phyloP scores from a whole-genome alignment of 306 rosid genomes.

The Parietaria judaica region DNA sequence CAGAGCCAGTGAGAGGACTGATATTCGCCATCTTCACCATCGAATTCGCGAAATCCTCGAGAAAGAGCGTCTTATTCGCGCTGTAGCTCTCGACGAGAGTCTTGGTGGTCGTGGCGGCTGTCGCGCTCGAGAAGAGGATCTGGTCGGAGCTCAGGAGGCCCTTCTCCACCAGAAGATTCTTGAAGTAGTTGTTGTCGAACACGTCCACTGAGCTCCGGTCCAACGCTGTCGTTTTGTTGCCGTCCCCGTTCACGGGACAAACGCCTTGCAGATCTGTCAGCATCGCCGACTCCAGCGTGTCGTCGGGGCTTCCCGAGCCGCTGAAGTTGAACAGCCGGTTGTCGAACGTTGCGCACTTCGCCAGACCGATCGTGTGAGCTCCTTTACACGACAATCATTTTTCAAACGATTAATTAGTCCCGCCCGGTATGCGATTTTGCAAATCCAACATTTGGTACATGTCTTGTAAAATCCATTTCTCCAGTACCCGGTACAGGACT shows the following conservation, averaged over 20 bases:
- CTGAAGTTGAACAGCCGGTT: constrained; percentile 69
- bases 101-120: constrained; percentile 38
- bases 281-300: constrained; percentile 44
- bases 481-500: too few relatives aligned
- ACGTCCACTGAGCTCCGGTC: constrained; percentile 68
- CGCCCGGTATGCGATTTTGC: too few relatives aligned
- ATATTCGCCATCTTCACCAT: constrained; percentile 84
- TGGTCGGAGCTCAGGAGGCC: constrained; percentile 82
- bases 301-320: constrained; percentile 47
- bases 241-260: constrained; percentile 59
- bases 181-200: constrained; percentile 76
- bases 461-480: too few relatives aligned
- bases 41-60: constrained; percentile 47
- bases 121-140: constrained; percentile 37
- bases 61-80: constrained; percentile 31
- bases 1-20: constrained; percentile 49
- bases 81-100: constrained; percentile 50
- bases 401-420: too few relatives aligned
- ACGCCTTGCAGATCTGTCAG: constrained; percentile 44
- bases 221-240: constrained; percentile 38
- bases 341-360: constrained; percentile 59
- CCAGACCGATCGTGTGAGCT: constrained; percentile 71
- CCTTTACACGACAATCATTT: constrained; percentile 28
- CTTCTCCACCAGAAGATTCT: constrained; percentile 48
- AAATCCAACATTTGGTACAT: too few relatives aligned